These are phyloP conservation scores for Cercospora zeae-maydis DNA, from an alignment of 2,329 filamentous ascomycete genomes.

Conservation along the genomic window DNA sequence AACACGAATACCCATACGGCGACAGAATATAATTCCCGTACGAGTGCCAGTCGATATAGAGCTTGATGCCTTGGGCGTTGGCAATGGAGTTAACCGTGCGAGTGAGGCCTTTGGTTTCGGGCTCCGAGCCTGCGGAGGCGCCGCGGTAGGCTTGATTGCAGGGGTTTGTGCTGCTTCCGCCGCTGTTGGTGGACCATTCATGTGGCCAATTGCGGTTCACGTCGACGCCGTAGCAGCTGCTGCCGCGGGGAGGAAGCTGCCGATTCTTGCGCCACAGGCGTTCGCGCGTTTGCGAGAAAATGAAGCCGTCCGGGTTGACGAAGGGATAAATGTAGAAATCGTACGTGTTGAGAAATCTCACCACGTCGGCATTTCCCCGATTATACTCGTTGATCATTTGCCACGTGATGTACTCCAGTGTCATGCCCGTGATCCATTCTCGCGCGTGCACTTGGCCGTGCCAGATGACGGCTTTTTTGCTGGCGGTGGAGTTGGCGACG, in stretches of 20 bases:
- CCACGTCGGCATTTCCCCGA: conserved; percentile 37
- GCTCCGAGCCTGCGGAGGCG: conserved; percentile 40
- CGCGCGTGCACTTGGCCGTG: conserved; percentile 59
- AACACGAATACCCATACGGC: conserved; percentile 59
- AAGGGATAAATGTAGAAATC: conserved; percentile 65
- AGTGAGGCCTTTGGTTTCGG: conserved; percentile 43
- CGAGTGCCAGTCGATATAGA: conserved; percentile 63
- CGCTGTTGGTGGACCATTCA: conserved; percentile 45
- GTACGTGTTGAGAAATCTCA: conserved; percentile 55
- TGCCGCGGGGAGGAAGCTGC: conserved; percentile 39
- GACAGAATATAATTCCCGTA: conserved; percentile 60
- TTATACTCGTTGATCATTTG: conserved; percentile 49
- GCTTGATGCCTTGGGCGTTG: conserved; percentile 40
- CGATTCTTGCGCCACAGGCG: conserved; percentile 63
- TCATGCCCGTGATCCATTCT: conserved; percentile 58
- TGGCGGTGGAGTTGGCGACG: conserved; percentile 42
- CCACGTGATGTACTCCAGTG: conserved; percentile 52
- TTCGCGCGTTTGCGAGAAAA: conserved; percentile 55
- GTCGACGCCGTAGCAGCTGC: conserved; percentile 49
- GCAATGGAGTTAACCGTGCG: conserved; percentile 13
- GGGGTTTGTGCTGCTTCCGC: conserved; percentile 48
- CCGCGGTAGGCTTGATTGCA: conserved; percentile 49
- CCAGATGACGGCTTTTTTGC: conserved; percentile 54
- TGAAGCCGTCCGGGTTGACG: conserved; percentile 61
- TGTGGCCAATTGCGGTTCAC: conserved; percentile 57